These are phyloP conservation scores for Pythium dissimile DNA, from an alignment of 352 stramenopile genomes.

Conservation along the genomic window DNA sequence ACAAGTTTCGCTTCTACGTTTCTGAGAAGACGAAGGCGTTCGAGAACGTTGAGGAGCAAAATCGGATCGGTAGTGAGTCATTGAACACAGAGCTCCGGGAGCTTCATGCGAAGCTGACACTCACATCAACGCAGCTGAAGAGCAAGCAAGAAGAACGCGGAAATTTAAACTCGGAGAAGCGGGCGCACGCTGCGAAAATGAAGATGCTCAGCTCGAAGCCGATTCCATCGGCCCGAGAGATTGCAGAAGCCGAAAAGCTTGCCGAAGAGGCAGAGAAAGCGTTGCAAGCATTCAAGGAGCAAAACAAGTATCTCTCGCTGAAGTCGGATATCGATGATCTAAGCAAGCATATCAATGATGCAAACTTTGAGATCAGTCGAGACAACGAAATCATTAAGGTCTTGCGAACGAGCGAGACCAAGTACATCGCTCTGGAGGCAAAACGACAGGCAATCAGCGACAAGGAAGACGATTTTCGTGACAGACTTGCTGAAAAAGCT, in stretches of 20 bases:
- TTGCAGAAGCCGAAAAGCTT: conserved; percentile 40
- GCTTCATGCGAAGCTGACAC: conserved; percentile 46
- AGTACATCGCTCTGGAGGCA: conserved; percentile 48
- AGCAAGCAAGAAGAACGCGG: conserved; percentile 40
- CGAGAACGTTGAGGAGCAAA: conserved; percentile 33
- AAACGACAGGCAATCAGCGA: conserved; percentile 38
- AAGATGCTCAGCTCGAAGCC: conserved; percentile 34
- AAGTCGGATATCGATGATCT: conserved; percentile 45
- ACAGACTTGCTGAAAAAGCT: conserved; percentile 42
- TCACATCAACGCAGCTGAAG: conserved; percentile 45
- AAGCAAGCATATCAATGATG: conserved; percentile 38
- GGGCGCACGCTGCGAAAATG: conserved; percentile 30
- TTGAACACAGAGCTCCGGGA: conserved; percentile 48
- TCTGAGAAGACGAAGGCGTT: conserved; percentile 37
- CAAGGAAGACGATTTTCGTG: conserved; percentile 42
- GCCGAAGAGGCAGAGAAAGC: conserved; percentile 45
- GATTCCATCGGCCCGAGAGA: conserved; percentile 45
- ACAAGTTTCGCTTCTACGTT: conserved; percentile 44
- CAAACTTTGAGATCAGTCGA: conserved; percentile 36
- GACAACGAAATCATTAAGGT: conserved; percentile 53
- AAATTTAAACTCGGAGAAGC: conserved; percentile 41
- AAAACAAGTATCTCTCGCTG: conserved; percentile 33
- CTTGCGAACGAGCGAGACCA: conserved; percentile 44
- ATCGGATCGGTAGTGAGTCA: conserved; percentile 40
- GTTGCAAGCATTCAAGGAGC: conserved; percentile 38